A percentile compares a stretch with the other conserved stretches of the same genome.
Conservation (phyloP, 169 alveolate genomes). For the Plasmodium cynomolgi region DNA sequence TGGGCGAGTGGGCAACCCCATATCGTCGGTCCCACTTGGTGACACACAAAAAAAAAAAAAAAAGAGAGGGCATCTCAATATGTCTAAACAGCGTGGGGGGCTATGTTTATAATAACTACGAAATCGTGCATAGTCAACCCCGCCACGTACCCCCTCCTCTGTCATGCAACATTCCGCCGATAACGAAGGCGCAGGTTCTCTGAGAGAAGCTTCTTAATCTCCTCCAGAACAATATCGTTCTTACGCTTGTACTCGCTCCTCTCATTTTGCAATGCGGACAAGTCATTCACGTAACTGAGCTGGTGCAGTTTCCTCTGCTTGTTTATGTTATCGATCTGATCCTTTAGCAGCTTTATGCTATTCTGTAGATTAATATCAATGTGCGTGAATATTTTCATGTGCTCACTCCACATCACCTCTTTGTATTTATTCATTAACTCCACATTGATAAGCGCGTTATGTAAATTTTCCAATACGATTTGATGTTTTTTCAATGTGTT, state of each 20-base stretch:
- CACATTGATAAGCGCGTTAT: constrained; percentile 49
- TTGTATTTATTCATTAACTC: constrained; percentile 55
- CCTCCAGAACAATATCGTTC: constrained; percentile 15
- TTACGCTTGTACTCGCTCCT: constrained; percentile 23
- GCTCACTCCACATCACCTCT: constrained; percentile 64
- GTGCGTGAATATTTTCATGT: constrained; percentile 32
- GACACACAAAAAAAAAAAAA: not conserved
- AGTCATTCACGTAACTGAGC: constrained; percentile 30
- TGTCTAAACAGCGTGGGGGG: not conserved
- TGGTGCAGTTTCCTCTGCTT: constrained; percentile 54
- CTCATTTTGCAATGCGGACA: constrained; percentile 45
- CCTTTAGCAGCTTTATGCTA: constrained; percentile 28
- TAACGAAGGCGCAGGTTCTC: constrained; percentile 44
- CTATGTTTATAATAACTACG: not conserved
- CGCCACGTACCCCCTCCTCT: not conserved
- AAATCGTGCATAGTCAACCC: not conserved
- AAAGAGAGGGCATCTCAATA: not conserved
- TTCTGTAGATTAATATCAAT: constrained; percentile 40
- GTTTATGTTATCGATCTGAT: constrained; percentile 47
- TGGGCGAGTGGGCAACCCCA: not conserved
- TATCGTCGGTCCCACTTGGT: not conserved
- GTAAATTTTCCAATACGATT: constrained; percentile 45
- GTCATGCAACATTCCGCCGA: constrained; percentile 2
- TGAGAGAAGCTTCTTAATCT: constrained; percentile 18
- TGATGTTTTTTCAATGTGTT: constrained; percentile 26